Evolutionary conservation across 352 stramenopile genomes (phyloP), one percentile per base, ranked within the genome.

Genomic region (Pythium dissimile): DNA sequence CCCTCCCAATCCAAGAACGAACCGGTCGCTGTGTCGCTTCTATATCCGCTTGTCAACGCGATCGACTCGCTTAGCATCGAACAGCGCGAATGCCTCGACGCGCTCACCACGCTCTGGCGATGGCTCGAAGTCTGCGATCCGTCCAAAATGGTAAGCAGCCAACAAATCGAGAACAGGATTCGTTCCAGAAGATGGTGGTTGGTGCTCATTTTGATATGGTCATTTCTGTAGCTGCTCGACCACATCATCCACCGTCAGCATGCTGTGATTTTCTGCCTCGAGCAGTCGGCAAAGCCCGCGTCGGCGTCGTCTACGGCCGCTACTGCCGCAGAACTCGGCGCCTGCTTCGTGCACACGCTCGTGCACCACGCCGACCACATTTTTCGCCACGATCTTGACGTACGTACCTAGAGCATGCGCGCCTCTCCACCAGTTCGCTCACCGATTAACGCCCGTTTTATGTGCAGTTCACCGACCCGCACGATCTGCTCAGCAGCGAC

Each of bases 11-110:
- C 20, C 15, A 56, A 50, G 21, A 75, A 64, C 27, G 49, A 74
- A 16, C 72, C 51, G 15, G 53, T 58, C 12, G 71, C 76, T 31
- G 47, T 65, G 35, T 52, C 73, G 9, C 62, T 88, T 35, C 34
- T 89, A 28, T 89, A 89, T 31, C 80, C 77, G 54, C 69, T 89
- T 23, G 75, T 89, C 54, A 85, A 86, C 60, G 80, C 80, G 42
- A 73, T 89, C 39, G 80, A 89, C 44, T 76, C 77, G 28, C 73
- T 86, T 46, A 75, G 60, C 24, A 80, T 85, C 45, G 80, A 89
- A 54, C 75, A 87, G 57, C 77, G 80, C 15, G 80, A 89, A 41
- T 89, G 80, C 52, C 75, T 89, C 20, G 80, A 89, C 51, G 77
- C 80, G 15, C 71, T 89, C 35, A 75, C 77, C 15, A 76, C 66